phyloP scores from a whole-genome alignment of 1,139 yeast genomes.

The Diutina scorzettiae region DNA sequence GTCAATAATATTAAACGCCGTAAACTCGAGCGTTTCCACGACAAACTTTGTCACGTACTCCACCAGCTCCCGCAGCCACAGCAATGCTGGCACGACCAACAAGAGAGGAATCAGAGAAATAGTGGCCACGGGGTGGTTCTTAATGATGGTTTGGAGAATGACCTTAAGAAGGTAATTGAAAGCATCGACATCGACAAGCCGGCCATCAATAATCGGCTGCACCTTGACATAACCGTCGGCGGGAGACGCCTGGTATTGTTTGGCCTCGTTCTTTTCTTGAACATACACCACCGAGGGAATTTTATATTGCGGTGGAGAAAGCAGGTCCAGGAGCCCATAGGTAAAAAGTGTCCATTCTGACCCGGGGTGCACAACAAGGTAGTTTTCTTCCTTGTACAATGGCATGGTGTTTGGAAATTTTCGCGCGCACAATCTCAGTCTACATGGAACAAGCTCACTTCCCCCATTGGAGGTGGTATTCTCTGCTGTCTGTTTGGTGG shows the following conservation, averaged over 20 bases:
- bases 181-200: slow-evolving; percentile 56
- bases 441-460: too few relatives aligned
- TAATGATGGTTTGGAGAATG: slow-evolving; percentile 44
- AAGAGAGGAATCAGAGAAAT: slow-evolving; percentile 37
- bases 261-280: slow-evolving; percentile 18
- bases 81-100: slow-evolving; percentile 47
- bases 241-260: slow-evolving; percentile 23
- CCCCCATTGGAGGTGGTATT: too few relatives aligned
- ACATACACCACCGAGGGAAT: slow-evolving; percentile 68
- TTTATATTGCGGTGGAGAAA: slow-evolving; percentile 64
- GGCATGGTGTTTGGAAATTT: slow-evolving; percentile 26
- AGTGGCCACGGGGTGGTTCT: slow-evolving; percentile 37
- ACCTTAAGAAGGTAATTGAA: slow-evolving; percentile 56
- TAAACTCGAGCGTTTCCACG: slow-evolving; percentile 61
- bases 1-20: slow-evolving; percentile 64
- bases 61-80: slow-evolving; percentile 57
- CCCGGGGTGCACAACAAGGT: slow-evolving; percentile 71
- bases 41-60: slow-evolving; percentile 66
- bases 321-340: slow-evolving; percentile 70
- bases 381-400: slow-evolving; percentile 48
- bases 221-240: slow-evolving; percentile 29
- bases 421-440: background rate
- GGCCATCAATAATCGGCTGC: slow-evolving; percentile 52
- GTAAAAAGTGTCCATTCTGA: slow-evolving; percentile 62
- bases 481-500: too few relatives aligned